These are phyloP conservation scores for Pseudocercospora musae DNA, from an alignment of 2,329 filamentous ascomycete genomes.

Conservation along the genomic window DNA sequence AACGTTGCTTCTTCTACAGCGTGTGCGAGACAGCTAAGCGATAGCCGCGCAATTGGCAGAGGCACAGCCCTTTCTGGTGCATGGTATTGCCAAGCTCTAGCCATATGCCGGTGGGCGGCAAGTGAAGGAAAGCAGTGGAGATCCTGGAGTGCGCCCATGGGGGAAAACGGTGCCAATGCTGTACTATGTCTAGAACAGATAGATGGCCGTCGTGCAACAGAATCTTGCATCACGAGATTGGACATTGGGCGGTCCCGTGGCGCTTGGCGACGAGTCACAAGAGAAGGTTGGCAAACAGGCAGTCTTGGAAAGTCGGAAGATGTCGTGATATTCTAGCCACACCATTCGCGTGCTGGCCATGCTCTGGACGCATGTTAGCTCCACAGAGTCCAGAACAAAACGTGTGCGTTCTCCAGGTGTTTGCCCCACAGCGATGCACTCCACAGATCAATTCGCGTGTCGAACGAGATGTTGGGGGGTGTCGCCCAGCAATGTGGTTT, in stretches of 20 bases:
- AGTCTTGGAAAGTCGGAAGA: constrained; percentile 13
- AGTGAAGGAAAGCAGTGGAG: background rate
- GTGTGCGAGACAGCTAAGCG: background rate
- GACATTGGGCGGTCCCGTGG: background rate
- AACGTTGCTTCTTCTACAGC: constrained; percentile 6
- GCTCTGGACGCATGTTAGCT: background rate
- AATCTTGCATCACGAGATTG: background rate
- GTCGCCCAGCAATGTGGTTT: background rate
- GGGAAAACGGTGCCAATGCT: constrained; percentile 8
- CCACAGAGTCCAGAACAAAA: constrained; percentile 1
- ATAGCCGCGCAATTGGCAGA: background rate
- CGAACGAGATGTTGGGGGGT: background rate
- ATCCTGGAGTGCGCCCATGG: constrained; percentile 1
- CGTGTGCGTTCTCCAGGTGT: constrained; percentile 3
- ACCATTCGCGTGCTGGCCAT: background rate
- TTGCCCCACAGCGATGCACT: constrained; percentile 5
- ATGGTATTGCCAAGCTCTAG: background rate
- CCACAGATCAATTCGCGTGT: background rate
- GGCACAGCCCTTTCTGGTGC: constrained; percentile 8
- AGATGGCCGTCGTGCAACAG: constrained; percentile 2
- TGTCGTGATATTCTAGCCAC: constrained; percentile 6
- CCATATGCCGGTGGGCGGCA: background rate
- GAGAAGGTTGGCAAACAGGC: background rate
- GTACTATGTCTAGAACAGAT: background rate
- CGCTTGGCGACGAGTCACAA: constrained; percentile 9